Conservation (phyloP, 2,329 filamentous ascomycete species). For the Xylaria sp. region DNA sequence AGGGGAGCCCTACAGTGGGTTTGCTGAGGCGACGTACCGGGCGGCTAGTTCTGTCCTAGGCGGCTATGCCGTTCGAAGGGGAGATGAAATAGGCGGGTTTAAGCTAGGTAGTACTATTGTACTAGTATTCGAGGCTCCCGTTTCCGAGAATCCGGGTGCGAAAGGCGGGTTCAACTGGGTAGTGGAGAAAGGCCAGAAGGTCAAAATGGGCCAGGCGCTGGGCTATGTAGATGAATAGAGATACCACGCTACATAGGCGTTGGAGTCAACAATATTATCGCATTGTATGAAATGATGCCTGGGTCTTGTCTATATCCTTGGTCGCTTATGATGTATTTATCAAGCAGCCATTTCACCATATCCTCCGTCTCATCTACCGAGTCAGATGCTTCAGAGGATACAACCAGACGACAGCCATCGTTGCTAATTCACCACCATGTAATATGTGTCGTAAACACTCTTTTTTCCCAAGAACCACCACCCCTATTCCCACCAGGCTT, state of each 20-base stretch:
- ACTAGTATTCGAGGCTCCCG: slow-evolving; percentile 92
- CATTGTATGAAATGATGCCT: not conserved
- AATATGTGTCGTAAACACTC: too few relatives aligned
- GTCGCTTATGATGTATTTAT: too few relatives aligned
- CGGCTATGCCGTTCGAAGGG: slow-evolving; percentile 80
- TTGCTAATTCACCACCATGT: too few relatives aligned
- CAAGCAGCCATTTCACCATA: too few relatives aligned
- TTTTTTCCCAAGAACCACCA: too few relatives aligned
- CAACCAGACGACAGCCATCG: too few relatives aligned
- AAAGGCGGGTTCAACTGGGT: slow-evolving; percentile 81
- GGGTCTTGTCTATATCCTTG: too few relatives aligned
- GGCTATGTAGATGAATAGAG: slow-evolving; percentile 66
- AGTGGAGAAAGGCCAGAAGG: slow-evolving; percentile 82
- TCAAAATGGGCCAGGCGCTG: slow-evolving; percentile 87
- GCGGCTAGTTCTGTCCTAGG: slow-evolving; percentile 75
- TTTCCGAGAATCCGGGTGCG: slow-evolving; percentile 60
- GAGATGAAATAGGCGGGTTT: slow-evolving; percentile 98
- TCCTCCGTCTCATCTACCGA: too few relatives aligned
- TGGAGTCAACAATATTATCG: too few relatives aligned
- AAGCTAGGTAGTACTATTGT: slow-evolving; percentile 94
- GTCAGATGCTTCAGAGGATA: too few relatives aligned
- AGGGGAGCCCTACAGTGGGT: slow-evolving; percentile 87
- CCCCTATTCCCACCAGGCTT: too few relatives aligned
- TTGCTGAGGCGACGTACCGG: slow-evolving; percentile 87
- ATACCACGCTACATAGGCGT: not conserved